A percentile compares a stretch with the other conserved stretches of the same genome.
These are phyloP conservation scores for Moesziomyces sp. DNA, from an alignment of 1,284 basidiomycete species.

Conservation along the genomic window DNA sequence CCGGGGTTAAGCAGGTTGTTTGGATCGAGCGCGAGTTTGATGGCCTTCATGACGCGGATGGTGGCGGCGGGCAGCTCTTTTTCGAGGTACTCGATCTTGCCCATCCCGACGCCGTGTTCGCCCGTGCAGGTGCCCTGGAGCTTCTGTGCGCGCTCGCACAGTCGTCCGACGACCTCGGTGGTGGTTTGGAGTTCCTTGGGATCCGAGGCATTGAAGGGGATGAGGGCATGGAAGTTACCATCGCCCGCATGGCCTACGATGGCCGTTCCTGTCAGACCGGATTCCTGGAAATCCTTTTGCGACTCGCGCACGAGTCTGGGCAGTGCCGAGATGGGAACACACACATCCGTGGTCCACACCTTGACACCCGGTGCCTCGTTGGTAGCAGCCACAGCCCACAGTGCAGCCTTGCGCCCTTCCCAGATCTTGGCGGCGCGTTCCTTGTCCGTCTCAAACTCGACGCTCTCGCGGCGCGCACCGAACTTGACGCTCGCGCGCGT, in stretches of 20 bases:
- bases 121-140: slow-evolving; percentile 71
- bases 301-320: slow-evolving; percentile 75
- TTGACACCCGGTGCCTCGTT: slow-evolving; percentile 75
- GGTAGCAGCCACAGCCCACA: slow-evolving; percentile 74
- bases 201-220: slow-evolving; percentile 49
- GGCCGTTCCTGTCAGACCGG: slow-evolving; percentile 67
- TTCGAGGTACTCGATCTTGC: slow-evolving; percentile 56
- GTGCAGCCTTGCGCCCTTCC: slow-evolving; percentile 85
- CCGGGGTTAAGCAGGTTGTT: slow-evolving; percentile 61
- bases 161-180: slow-evolving; percentile 69
- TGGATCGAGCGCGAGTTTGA: slow-evolving; percentile 59
- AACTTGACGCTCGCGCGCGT: slow-evolving; percentile 31
- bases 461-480: slow-evolving; percentile 28
- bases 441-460: slow-evolving; percentile 75
- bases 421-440: slow-evolving; percentile 82
- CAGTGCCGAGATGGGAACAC: slow-evolving; percentile 81
- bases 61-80: slow-evolving; percentile 54
- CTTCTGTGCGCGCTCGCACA: slow-evolving; percentile 70
- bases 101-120: slow-evolving; percentile 62
- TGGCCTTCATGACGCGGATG: slow-evolving; percentile 47
- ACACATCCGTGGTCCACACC: slow-evolving; percentile 80
- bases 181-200: slow-evolving; percentile 59
- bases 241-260: slow-evolving; percentile 87
- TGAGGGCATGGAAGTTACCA: slow-evolving; percentile 72
- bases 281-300: slow-evolving; percentile 37